A percentile compares a stretch with the other conserved stretches of the same genome.
These are phyloP conservation scores for Epichloe elymi DNA, from an alignment of 2,329 filamentous ascomycete species.

Conservation along the genomic window DNA sequence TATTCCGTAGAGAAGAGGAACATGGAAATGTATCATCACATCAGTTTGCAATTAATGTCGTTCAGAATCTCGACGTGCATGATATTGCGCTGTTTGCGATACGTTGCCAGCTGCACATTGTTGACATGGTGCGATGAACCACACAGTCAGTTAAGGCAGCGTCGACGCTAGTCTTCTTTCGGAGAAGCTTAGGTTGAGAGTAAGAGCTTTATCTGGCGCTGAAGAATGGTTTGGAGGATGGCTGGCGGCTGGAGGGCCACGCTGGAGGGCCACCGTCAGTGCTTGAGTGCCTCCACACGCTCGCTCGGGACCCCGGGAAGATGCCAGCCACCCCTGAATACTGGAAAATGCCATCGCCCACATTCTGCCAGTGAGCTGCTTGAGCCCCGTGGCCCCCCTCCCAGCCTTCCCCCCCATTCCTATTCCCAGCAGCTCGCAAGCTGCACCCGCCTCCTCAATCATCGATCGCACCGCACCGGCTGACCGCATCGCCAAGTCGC, in stretches of 20 bases:
- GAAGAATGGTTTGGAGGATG: background rate
- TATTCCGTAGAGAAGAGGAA: too few relatives aligned
- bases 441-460: background rate
- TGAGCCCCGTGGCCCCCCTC: background rate
- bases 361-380: background rate
- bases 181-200: too few relatives aligned
- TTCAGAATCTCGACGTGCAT: too few relatives aligned
- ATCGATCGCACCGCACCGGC: background rate
- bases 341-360: background rate
- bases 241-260: background rate
- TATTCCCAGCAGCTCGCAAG: background rate
- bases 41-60: too few relatives aligned
- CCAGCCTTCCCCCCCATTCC: conserved; percentile 1
- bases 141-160: too few relatives aligned
- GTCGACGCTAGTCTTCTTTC: too few relatives aligned
- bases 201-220: background rate
- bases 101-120: background rate
- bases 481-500: conserved; percentile 3
- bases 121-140: background rate
- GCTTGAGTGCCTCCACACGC: background rate
- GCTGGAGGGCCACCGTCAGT: background rate
- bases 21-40: too few relatives aligned
- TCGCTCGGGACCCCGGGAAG: background rate
- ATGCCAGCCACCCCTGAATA: conserved; percentile 1
- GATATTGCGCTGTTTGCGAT: too few relatives aligned